Evolutionary conservation across 768 basidiomycete genomes (phyloP).

Genomic region (Heimioporus sp.): DNA sequence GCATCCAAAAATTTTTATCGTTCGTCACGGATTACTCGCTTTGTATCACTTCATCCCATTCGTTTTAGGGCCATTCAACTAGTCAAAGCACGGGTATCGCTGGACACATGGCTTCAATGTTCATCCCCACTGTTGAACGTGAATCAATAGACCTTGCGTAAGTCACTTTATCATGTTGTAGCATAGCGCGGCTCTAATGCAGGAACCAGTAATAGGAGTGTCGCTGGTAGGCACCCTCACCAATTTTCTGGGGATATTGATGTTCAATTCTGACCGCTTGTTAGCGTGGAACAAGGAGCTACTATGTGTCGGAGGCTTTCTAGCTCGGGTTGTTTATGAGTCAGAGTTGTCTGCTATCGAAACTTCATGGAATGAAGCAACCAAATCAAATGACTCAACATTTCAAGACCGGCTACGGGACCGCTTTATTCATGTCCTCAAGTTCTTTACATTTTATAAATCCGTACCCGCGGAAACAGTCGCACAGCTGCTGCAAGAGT

Average conservation of each 20-base stretch:
- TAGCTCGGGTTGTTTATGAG: constrained; percentile 82
- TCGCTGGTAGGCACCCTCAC: constrained; percentile 47
- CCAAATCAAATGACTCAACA: not conserved
- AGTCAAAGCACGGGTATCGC: constrained; percentile 10
- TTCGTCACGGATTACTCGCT: constrained; percentile 27
- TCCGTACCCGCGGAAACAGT: constrained; percentile 76
- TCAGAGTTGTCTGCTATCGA: constrained; percentile 64
- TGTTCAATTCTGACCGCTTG: not conserved
- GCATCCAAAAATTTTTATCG: constrained; percentile 77
- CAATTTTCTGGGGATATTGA: too few relatives aligned
- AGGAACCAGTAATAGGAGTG: constrained; percentile 21
- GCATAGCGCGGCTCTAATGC: not conserved
- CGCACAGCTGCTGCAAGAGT: constrained; percentile 61
- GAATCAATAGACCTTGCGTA: constrained; percentile 12
- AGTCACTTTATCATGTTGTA: not conserved
- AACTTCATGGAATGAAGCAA: constrained; percentile 3
- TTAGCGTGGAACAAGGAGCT: constrained; percentile 89
- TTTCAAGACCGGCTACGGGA: not conserved
- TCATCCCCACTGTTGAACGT: constrained; percentile 12
- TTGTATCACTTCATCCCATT: not conserved
- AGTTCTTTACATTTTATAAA: constrained; percentile 8
- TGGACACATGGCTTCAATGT: constrained; percentile 8
- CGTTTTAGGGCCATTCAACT: constrained; percentile 9
- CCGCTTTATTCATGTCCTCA: constrained; percentile 3
- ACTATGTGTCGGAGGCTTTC: constrained; percentile 77